These are phyloP conservation scores for Thelephora ganbajun DNA, from an alignment of 768 basidiomycete genomes.

Conservation along the genomic window DNA sequence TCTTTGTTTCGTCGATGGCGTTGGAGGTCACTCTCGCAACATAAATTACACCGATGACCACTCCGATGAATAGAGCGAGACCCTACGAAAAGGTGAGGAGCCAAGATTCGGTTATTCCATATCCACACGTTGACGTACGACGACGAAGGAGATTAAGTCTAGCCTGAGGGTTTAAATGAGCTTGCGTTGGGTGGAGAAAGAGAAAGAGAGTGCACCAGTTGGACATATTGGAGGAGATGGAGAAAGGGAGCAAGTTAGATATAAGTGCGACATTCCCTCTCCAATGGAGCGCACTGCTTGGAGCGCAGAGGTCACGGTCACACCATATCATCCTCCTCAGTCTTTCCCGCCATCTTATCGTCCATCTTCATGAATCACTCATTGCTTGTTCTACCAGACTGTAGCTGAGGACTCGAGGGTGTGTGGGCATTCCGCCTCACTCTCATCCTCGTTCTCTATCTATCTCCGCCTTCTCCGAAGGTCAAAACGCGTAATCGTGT, in stretches of 20 bases:
- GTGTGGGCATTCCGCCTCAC: too few species aligned
- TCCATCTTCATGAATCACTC: too few species aligned
- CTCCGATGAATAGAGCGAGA: constrained; percentile 29
- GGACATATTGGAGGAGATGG: neutral
- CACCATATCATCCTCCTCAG: too few species aligned
- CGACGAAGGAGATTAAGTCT: constrained; percentile 27
- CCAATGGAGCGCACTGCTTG: neutral
- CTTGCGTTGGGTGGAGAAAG: neutral
- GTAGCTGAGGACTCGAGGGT: too few species aligned
- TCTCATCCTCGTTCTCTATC: too few species aligned
- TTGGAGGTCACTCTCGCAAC: constrained; percentile 25
- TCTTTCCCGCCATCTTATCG: too few species aligned
- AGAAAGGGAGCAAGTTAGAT: neutral
- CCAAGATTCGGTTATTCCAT: neutral
- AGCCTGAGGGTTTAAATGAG: constrained; percentile 17
- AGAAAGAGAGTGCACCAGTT: constrained; percentile 2
- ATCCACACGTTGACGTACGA: constrained; percentile 19
- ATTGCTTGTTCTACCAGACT: too few species aligned
- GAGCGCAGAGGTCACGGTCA: too few species aligned
- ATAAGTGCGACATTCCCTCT: neutral
- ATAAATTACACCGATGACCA: constrained; percentile 28
- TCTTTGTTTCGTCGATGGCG: constrained; percentile 34
- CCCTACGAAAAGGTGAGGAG: constrained; percentile 23
- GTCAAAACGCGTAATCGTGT: too few species aligned
- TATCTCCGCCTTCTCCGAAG: too few species aligned